Evolutionary conservation across 768 basidiomycete species (phyloP).

Genomic region (Fistulinella prunicolor): DNA sequence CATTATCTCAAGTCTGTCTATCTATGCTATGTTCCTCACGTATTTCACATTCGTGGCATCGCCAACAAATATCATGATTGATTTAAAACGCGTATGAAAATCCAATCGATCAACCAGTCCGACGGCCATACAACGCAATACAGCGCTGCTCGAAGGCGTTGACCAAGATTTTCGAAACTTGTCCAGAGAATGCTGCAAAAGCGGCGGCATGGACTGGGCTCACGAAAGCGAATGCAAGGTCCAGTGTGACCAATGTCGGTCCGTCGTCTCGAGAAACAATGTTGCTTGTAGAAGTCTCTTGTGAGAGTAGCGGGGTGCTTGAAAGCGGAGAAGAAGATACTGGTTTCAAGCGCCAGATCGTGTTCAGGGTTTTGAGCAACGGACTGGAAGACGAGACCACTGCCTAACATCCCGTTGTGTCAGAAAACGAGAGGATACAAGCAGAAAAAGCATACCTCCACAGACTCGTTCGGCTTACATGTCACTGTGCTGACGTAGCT

Average conservation of each 20-base stretch:
- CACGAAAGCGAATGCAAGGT: conserved; percentile 82
- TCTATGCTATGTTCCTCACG: no score
- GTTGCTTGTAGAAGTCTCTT: conserved; percentile 1
- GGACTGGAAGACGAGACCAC: conserved; percentile 67
- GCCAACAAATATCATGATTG: not conserved
- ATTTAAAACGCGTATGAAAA: not conserved
- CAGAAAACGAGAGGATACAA: conserved; percentile 3
- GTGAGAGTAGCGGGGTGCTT: conserved; percentile 22
- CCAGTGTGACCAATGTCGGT: conserved; percentile 81
- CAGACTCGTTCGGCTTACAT: conserved; percentile 72
- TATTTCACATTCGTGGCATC: no score
- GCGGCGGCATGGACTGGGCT: conserved; percentile 83
- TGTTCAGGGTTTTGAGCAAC: conserved; percentile 69
- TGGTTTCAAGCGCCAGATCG: conserved; percentile 73
- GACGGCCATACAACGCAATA: conserved; percentile 61
- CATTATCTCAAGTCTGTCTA: no score
- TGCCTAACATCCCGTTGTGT: conserved; percentile 45
- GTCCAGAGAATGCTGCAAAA: conserved; percentile 82
- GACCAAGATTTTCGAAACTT: conserved; percentile 87
- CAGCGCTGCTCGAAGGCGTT: conserved; percentile 90
- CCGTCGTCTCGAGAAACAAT: conserved; percentile 23
- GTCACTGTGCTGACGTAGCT: conserved; percentile 84
- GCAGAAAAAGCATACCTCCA: conserved; percentile 47
- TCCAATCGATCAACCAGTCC: conserved; percentile 17
- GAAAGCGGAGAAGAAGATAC: conserved; percentile 42